Evolutionary conservation across 1,139 yeast genomes (phyloP), one percentile per base, ranked within the genome.

Genomic region (Yamadazyma atlantica): DNA sequence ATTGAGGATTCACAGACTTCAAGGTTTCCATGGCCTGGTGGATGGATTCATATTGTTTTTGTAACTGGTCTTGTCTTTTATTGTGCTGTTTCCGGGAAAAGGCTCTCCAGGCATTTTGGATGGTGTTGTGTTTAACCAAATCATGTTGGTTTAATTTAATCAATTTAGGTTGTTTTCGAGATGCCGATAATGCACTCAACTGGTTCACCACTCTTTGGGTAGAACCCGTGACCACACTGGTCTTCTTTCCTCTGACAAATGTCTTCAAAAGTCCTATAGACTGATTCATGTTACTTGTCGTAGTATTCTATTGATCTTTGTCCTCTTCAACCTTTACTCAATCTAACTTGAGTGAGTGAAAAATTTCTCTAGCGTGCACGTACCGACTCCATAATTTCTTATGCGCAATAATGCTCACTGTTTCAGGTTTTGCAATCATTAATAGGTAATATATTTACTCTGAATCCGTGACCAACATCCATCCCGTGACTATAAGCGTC

Each of bases 141-240:
- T 92, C 98, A 60, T 90, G 97, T 26, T 78, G 69, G 44, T 87
- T 77, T 31, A 89, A 69, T 52, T 81, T 85, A 45, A 92, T 64
- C 51, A 87, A 69, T 51, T 82, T 79, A 33, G 98, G 97, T 59
- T 85, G 92, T 63, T 88, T 89, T 66, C 88, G 80, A 43, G 86
- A 77, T 13, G 96, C 96, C 18, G 94, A 81, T 53, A 88, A 64
- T 18, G 90, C 96, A 31, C 95, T 84, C 45, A 89, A 73, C 64
- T 90, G 94, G 41, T 83, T 78, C 38, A 82, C 79, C 36, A 82
- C 75, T 53, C 74, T 74, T 53, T 82, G 87, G 7, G 86, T 81
- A 24, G 78, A 73, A 2, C 87, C 75, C 18, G 78, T 71, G 34
- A 78, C 58, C 8, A 53, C 53, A 36, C 55, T 57, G 53, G 55